Evolutionary conservation across 179 eudicot genomes (phyloP), one percentile per base, ranked within the genome.

Genomic region (Sideroxylon spinosum): DNA sequence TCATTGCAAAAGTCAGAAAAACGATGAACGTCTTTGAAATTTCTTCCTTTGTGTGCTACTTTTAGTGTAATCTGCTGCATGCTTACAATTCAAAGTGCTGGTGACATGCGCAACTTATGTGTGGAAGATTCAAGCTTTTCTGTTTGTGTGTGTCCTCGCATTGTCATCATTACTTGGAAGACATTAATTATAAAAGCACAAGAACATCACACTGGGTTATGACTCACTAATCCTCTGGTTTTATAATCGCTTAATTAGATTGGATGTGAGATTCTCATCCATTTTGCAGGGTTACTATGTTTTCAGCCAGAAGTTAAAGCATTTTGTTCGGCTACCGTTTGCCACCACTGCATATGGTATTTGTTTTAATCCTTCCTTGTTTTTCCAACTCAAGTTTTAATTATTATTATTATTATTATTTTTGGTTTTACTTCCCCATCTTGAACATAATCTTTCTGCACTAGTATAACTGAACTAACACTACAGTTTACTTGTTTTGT

Each of bases 261-360:
- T 69, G 14, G 59, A 61, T 9, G 16, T 83, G 71, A 80, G 61
- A 68, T 52, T 57, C 62, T 16, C 44, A 46, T 68, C 52, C 16
- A 65, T 68, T 81, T 81, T 87, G 78, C 79, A 95, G 98, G 98
- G 98, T 69, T 95, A 95, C 83, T 95, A 93, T 84, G 88, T 85
- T 79, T 94, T 90, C 87, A 95, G 99, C 86, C 98, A 95, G 88
- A 93, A 89, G 89, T 80, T 95, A 87, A 95, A 95, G 90, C 99
- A 89, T 80, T 83, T 95, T 81, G 86, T 93, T 79, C 98, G 97
- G 80, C 87, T 95, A 20, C 99, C 99, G 9, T 95, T 91, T 63
- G 90, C 98, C 67, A 83, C 93, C 59, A 86, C 86, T 73, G 88
- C 99, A 50, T 95, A 95, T 85, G 99, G 99, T 95, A 92, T 62